Evolutionary conservation across 148 eudicot genomes (phyloP).

Genomic region (Agrostemma githago): DNA sequence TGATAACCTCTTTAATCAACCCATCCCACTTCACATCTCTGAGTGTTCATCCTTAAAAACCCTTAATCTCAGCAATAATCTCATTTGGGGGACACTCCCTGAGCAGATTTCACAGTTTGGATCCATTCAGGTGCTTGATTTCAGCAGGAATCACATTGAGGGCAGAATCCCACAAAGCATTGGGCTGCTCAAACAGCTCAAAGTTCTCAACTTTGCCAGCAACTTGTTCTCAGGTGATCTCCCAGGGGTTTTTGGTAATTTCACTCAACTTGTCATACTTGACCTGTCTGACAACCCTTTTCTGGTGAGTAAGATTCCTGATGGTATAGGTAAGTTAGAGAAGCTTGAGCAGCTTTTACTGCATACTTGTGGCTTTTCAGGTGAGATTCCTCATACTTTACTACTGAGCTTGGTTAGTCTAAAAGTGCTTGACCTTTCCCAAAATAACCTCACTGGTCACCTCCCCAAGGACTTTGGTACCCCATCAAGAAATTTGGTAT

Average conservation of each 20-base stretch:
- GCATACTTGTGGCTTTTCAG: slow-evolving; percentile 71
- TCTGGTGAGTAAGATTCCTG: slow-evolving; percentile 57
- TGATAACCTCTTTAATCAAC: slow-evolving; percentile 60
- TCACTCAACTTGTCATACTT: slow-evolving; percentile 55
- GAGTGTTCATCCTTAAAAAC: slow-evolving; percentile 47
- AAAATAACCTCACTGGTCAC: slow-evolving; percentile 69
- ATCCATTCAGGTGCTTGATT: slow-evolving; percentile 59
- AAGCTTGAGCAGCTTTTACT: slow-evolving; percentile 64
- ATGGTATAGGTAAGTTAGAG: slow-evolving; percentile 49
- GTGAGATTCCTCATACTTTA: slow-evolving; percentile 54
- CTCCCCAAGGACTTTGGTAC: slow-evolving; percentile 45
- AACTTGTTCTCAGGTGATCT: slow-evolving; percentile 68
- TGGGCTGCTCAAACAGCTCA: slow-evolving; percentile 49
- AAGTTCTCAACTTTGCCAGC: slow-evolving; percentile 59
- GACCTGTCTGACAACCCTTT: slow-evolving; percentile 74
- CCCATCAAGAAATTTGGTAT: slow-evolving; percentile 47
- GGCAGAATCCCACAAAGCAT: slow-evolving; percentile 66
- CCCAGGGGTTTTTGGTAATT: slow-evolving; percentile 63
- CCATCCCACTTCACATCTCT: slow-evolving; percentile 81
- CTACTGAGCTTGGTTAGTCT: slow-evolving; percentile 43
- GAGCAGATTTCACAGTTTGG: slow-evolving; percentile 68
- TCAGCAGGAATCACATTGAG: slow-evolving; percentile 65
- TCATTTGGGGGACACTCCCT: slow-evolving; percentile 84
- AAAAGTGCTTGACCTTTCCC: slow-evolving; percentile 64
- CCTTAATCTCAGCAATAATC: slow-evolving; percentile 64